Base-by-base conservation (phyloP, 148 eudicot genomes). In the Spergularia bocconei region DNA sequence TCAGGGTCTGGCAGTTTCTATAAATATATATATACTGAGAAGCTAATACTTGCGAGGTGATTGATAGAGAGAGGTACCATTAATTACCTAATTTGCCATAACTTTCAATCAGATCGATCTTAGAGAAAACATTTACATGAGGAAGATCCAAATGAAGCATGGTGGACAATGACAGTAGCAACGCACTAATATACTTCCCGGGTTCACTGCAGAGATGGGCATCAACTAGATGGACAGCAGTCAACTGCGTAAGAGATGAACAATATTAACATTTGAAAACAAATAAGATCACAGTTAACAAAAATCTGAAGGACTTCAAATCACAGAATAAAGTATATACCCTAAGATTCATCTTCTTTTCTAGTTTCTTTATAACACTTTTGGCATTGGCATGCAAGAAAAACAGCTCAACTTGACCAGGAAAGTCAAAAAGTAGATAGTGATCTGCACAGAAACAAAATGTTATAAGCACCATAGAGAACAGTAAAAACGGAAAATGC, bases 101-200 rank as follows among this genome's bases (percentile, higher is more conserved):
- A 86, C 79, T 89, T 82, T 95, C 97, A 76, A 92, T 92, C 23
- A 95, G 88, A 76, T 95, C 98, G 52, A 95, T 92, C 85, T 95
- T 95, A 1, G 98, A 95, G 74, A 95, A 76, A 39, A 95, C 97
- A 79, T 95, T 95, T 78, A 95, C 83, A 81, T 95, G 98, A 39
- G 98, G 98, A 86, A 95, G 96, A 77, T 95, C 98, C 90, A 95
- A 54, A 82, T 95, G 98, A 44, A 95, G 78, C 96, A 95, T 95
- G 64, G 97, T 95, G 73, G 98, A 92, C 74, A 95, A 73, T 21
- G 97, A 92, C 44, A 95, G 91, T 64, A 95, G 84, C 88, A 95
- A 76, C 25, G 98, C 98, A 78, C 98, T 92, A 29, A 90, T 82
- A 78, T 95, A 95, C 75, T 95, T 95, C 80, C 91, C 93, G 13